These are phyloP conservation scores for Lavandula angustifolia DNA, from an alignment of 257 asterid species.

Conservation along the genomic window DNA sequence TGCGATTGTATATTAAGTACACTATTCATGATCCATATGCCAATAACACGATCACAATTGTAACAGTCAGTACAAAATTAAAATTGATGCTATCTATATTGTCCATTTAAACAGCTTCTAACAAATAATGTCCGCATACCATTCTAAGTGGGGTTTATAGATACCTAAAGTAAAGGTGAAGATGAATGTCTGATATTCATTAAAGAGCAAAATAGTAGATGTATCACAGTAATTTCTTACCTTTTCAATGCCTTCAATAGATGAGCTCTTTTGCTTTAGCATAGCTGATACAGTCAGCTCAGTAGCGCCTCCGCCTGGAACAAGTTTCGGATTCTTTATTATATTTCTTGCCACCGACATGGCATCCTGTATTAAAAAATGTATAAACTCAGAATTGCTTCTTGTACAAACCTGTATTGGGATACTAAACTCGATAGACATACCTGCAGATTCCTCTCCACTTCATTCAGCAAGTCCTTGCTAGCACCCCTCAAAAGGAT, in stretches of 20 bases:
- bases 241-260: conserved; percentile 94
- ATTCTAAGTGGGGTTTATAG: not conserved
- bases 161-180: not conserved
- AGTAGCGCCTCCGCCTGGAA: conserved; percentile 98
- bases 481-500: conserved; percentile 94
- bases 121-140: not conserved
- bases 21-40: not conserved
- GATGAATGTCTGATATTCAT: not conserved
- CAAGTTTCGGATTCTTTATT: conserved; percentile 87
- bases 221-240: conserved; percentile 30
- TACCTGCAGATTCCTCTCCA: conserved; percentile 96
- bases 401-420: not conserved
- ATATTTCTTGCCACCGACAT: conserved; percentile 97
- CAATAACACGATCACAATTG: not conserved
- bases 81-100: not conserved
- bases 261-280: conserved; percentile 84
- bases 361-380: conserved; percentile 66
- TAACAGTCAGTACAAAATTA: not conserved
- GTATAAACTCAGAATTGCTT: conserved; percentile 20
- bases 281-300: conserved; percentile 94
- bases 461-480: conserved; percentile 96
- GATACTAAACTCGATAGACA: conserved; percentile 13
- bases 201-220: not conserved
- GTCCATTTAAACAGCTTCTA: not conserved
- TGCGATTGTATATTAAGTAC: not conserved